Evolutionary conservation across 257 asterid species (phyloP).

Genomic region (Nicotiana benthamiana): DNA sequence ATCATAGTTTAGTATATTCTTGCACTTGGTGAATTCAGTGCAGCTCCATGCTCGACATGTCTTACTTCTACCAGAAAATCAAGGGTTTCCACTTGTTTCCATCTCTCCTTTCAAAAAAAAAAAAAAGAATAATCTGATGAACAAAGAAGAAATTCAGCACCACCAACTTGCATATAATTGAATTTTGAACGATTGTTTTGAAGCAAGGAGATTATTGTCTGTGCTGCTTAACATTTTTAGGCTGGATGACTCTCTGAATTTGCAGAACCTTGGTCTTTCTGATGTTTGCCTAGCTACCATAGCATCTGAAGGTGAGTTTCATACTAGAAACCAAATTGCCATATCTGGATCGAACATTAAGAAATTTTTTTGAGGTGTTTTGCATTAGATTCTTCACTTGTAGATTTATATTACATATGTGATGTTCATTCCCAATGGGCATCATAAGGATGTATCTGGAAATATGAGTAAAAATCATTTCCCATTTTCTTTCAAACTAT

Average conservation of each 20-base stretch:
- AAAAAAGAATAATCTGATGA: neutral
- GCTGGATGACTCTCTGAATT: conserved; percentile 64
- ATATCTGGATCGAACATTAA: neutral
- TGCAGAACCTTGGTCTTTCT: conserved; percentile 73
- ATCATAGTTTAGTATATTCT: neutral
- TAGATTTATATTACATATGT: neutral
- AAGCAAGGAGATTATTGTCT: neutral
- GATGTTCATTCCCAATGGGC: neutral
- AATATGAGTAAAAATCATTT: neutral
- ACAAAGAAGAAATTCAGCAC: neutral
- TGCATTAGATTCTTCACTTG: neutral
- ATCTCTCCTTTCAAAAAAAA: neutral
- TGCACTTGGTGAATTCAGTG: neutral
- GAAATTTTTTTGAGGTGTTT: neutral
- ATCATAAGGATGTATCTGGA: neutral
- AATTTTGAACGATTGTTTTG: neutral
- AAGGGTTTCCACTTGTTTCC: neutral
- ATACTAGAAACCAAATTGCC: neutral
- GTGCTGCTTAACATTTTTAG: conserved; percentile 47
- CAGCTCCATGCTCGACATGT: neutral
- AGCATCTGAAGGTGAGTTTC: conserved; percentile 69
- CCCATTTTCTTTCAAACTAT: neutral
- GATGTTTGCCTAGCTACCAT: conserved; percentile 76
- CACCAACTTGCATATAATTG: neutral
- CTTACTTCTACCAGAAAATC: neutral